phyloP scores from a whole-genome alignment of 371 early-diverging fungal genomes.

The Apophysomyces sp. region DNA sequence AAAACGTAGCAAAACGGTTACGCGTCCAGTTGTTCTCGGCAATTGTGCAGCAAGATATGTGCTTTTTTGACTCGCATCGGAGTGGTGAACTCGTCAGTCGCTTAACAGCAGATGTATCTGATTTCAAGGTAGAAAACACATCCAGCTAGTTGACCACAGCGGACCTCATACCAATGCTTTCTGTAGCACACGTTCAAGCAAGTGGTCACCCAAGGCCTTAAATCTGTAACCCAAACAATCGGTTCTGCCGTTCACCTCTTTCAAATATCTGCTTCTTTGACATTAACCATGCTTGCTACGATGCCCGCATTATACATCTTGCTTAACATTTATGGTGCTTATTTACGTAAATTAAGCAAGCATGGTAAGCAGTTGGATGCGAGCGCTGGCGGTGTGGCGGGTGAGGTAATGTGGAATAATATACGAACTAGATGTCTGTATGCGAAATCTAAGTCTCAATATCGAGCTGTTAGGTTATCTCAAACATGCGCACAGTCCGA shows the following conservation, averaged over 20 bases:
- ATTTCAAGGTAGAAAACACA: constrained; percentile 57
- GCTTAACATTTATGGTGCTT: constrained; percentile 72
- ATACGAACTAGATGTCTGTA: neutral
- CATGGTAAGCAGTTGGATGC: constrained; percentile 55
- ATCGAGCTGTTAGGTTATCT: constrained; percentile 42
- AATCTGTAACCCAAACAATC: constrained; percentile 65
- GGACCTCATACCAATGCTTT: neutral
- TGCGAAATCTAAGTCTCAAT: neutral
- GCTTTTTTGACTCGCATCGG: constrained; percentile 69
- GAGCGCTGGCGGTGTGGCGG: constrained; percentile 61
- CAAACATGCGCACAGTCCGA: constrained; percentile 74
- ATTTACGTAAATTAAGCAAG: constrained; percentile 61
- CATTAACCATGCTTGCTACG: constrained; percentile 58
- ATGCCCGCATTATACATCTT: constrained; percentile 70
- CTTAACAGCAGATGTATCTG: constrained; percentile 67
- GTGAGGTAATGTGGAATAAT: constrained; percentile 54
- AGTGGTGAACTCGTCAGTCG: constrained; percentile 69
- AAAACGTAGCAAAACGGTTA: constrained; percentile 63
- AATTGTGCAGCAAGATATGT: constrained; percentile 68
- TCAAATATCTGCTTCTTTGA: constrained; percentile 64
- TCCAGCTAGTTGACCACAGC: neutral
- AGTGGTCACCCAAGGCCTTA: constrained; percentile 70
- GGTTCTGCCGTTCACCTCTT: constrained; percentile 70
- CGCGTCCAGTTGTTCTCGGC: constrained; percentile 52
- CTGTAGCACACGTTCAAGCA: constrained; percentile 68